Conservation (phyloP, 1,284 basidiomycete species). For the Pisolithus thermaeus region DNA sequence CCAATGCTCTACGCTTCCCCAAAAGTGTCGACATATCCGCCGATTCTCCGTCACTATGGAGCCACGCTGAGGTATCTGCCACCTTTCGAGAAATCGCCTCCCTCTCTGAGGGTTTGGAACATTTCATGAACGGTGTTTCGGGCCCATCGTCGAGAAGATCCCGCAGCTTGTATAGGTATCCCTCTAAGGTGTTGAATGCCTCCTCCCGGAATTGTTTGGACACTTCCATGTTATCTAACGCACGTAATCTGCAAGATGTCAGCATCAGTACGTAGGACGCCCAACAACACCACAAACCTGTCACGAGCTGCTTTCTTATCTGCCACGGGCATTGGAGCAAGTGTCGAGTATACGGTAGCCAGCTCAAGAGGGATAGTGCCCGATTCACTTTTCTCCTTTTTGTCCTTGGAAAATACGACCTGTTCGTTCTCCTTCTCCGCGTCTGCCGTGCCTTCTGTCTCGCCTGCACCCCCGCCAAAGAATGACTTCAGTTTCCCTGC, state of each 20-base stretch:
- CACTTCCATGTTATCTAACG: slow-evolving; percentile 73
- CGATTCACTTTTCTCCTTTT: slow-evolving; percentile 34
- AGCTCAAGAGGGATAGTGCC: slow-evolving; percentile 61
- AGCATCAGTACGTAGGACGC: not conserved
- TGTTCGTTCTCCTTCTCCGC: slow-evolving; percentile 22
- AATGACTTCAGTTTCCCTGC: slow-evolving; percentile 79
- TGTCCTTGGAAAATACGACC: slow-evolving; percentile 26
- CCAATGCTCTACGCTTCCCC: slow-evolving; percentile 70
- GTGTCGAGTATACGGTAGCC: slow-evolving; percentile 54
- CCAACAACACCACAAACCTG: slow-evolving; percentile 37
- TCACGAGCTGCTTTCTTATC: slow-evolving; percentile 69
- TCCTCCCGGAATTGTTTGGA: slow-evolving; percentile 82
- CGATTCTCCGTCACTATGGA: slow-evolving; percentile 80
- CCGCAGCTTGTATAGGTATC: slow-evolving; percentile 86
- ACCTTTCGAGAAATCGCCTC: slow-evolving; percentile 58
- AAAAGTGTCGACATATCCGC: slow-evolving; percentile 73
- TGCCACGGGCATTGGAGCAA: slow-evolving; percentile 65
- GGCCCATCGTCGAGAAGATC: slow-evolving; percentile 71
- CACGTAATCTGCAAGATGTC: slow-evolving; percentile 55
- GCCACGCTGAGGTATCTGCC: slow-evolving; percentile 74
- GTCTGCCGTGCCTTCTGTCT: slow-evolving; percentile 19
- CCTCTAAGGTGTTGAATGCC: slow-evolving; percentile 87
- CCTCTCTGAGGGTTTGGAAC: slow-evolving; percentile 71
- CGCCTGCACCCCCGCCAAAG: slow-evolving; percentile 55
- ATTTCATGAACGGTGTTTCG: slow-evolving; percentile 73